Base-by-base conservation (phyloP, 129 eudicot species). In the Artemisia tridentata region DNA sequence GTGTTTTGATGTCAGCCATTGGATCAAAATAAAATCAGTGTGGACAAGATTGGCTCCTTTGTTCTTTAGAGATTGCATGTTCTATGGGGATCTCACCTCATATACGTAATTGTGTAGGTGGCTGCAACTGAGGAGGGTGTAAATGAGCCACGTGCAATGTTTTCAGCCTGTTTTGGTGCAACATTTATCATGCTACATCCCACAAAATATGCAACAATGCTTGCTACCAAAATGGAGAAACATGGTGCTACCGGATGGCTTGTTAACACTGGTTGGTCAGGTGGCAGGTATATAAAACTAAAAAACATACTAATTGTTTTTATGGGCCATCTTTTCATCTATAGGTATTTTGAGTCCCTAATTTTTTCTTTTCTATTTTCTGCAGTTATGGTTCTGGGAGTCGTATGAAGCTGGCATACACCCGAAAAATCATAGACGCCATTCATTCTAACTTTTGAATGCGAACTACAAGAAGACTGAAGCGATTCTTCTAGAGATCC, bases 251-350 rank as follows among this genome's bases (percentile, higher is more conserved):
- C 96, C 0, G 98, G 90, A 16, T 92, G 98, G 98, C 98, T 92
- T 5, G 98, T 92, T 31, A 92, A 92, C 81, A 92, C 98, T n/a
- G 98, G 98, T 73, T 92, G 98, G 98, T 89, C 98, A 11, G 98
- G 96, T 56, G 98, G 98, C 84, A 92, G 97, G 97, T 90, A 96
- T 90, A 84, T 3, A 73, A 27, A 55, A 11, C 23, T 20, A 20
- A 20, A 47, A 34, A 47, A 23, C 11, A 45, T 18, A 41, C 15
- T 6, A 34, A 6, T n/a, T n/a, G 4, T 13, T 23, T 25, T 27
- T 55, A 25, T 15, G 25, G 11, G 20, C 25, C 46, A 11, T 7
- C 18, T 43, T 46, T 25, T 61, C 7, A 63, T 23, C 11, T 27
- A 55, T 14, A 0, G 7, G 7, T 23, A 50, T 17, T 43, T 27